Conservation (phyloP, 495 filamentous ascomycete species). For the Aspergillus wentii region DNA sequence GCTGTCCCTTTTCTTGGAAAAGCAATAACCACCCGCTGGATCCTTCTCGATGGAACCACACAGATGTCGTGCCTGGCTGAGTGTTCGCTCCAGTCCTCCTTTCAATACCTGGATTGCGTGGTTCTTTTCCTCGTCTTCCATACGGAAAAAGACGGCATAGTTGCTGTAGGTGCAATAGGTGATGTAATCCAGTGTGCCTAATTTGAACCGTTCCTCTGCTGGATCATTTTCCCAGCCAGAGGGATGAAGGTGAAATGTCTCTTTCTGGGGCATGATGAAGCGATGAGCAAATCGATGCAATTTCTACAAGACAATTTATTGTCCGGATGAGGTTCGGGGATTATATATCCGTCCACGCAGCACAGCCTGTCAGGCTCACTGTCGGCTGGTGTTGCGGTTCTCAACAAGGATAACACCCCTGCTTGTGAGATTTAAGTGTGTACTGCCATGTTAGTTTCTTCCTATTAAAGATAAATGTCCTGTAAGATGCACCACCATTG, state of each 20-base stretch:
- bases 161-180: conserved; percentile 14
- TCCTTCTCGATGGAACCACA: conserved; percentile 40
- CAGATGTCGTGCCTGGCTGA: conserved; percentile 37
- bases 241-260: conserved; percentile 9
- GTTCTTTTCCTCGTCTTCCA: conserved; percentile 25
- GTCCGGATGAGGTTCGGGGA: no score
- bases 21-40: conserved; percentile 25
- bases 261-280: conserved; percentile 15
- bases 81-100: conserved; percentile 30
- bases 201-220: conserved; percentile 15
- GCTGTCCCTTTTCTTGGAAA: conserved; percentile 36
- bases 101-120: conserved; percentile 20
- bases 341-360: no score
- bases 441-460: no score
- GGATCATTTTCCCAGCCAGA: conserved; percentile 16
- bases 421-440: no score
- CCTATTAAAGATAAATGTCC: no score
- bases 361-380: no score
- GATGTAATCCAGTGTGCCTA: conserved; percentile 17
- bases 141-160: conserved; percentile 34
- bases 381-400: no score
- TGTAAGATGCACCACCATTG: no score
- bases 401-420: no score
- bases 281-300: no score
- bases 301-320: no score